A percentile compares a stretch with the other conserved stretches of the same genome.
Evolutionary conservation across 2,329 filamentous ascomycete species (phyloP).

Genomic region (Penicillium paneum): DNA sequence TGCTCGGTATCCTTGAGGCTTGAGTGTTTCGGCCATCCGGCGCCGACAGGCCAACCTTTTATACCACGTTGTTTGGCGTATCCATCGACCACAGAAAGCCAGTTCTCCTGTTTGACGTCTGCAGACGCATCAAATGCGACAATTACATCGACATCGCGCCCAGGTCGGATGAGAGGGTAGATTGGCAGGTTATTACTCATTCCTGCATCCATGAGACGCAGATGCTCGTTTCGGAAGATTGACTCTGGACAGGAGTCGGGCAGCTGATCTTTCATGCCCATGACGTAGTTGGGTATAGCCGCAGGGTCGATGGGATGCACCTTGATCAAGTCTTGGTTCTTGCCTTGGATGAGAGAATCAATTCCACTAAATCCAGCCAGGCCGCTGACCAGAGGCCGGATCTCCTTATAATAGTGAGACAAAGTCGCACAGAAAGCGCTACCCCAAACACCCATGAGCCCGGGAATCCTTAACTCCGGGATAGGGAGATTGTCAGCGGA

Average conservation of each 20-base stretch:
- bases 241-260: slow-evolving; percentile 74
- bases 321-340: slow-evolving; percentile 80
- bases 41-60: slow-evolving; percentile 89
- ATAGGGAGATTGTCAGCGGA: slow-evolving; percentile 64
- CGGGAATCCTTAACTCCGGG: slow-evolving; percentile 78
- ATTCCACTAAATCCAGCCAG: slow-evolving; percentile 72
- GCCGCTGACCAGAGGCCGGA: slow-evolving; percentile 74
- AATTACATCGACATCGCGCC: slow-evolving; percentile 82
- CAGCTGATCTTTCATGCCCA: slow-evolving; percentile 73
- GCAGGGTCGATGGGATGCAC: slow-evolving; percentile 94
- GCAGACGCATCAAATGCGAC: slow-evolving; percentile 93
- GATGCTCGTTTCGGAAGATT: slow-evolving; percentile 66
- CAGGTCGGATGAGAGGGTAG: slow-evolving; percentile 85
- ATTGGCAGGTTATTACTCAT: slow-evolving; percentile 99
- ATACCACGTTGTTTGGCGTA: slow-evolving; percentile 87
- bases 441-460: slow-evolving; percentile 92
- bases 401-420: slow-evolving; percentile 92
- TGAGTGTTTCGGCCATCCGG: slow-evolving; percentile 80
- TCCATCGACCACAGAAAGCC: slow-evolving; percentile 88
- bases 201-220: slow-evolving; percentile 90
- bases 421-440: slow-evolving; percentile 94
- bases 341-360: slow-evolving; percentile 77
- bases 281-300: slow-evolving; percentile 81
- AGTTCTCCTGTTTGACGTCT: slow-evolving; percentile 91
- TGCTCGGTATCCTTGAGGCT: slow-evolving; percentile 58